A percentile compares a stretch with the other conserved stretches of the same genome.
phyloP scores from a whole-genome alignment of 495 filamentous ascomycete genomes.

The Daldinia concentrica region DNA sequence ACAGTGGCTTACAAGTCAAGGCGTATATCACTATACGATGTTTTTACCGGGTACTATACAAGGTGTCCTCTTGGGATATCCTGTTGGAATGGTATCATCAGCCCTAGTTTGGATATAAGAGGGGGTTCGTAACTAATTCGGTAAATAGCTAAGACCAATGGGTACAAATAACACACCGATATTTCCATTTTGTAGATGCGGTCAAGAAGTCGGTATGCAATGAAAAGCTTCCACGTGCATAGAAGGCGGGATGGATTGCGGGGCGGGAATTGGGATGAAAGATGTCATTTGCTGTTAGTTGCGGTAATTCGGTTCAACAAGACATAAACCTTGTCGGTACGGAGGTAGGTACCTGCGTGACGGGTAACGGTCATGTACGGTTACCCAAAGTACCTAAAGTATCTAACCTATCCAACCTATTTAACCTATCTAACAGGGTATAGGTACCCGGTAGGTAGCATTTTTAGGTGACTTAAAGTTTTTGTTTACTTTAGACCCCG shows the following conservation, averaged over 20 bases:
- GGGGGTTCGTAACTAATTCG: not conserved
- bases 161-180: slow-evolving; percentile 24
- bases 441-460: too few relatives aligned
- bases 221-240: slow-evolving; percentile 42
- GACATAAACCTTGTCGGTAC: not conserved
- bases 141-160: slow-evolving; percentile 4
- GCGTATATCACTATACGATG: slow-evolving; percentile 9
- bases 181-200: slow-evolving; percentile 27
- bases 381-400: not conserved
- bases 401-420: too few relatives aligned
- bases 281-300: slow-evolving; percentile 25
- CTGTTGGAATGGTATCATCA: not conserved
- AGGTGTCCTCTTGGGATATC: not conserved
- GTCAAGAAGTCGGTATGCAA: slow-evolving; percentile 35
- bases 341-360: not conserved
- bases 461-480: slow-evolving; percentile 8
- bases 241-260: slow-evolving; percentile 25
- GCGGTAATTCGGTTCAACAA: slow-evolving; percentile 15
- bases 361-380: not conserved
- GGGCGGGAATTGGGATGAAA: slow-evolving; percentile 17
- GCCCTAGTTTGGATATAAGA: slow-evolving; percentile 10
- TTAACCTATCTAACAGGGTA: too few relatives aligned
- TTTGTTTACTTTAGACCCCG: slow-evolving; percentile 40
- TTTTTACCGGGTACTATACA: not conserved
- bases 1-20: not conserved